Conservation (phyloP, 2,329 filamentous ascomycete genomes). For the Ophiostoma piceae region DNA sequence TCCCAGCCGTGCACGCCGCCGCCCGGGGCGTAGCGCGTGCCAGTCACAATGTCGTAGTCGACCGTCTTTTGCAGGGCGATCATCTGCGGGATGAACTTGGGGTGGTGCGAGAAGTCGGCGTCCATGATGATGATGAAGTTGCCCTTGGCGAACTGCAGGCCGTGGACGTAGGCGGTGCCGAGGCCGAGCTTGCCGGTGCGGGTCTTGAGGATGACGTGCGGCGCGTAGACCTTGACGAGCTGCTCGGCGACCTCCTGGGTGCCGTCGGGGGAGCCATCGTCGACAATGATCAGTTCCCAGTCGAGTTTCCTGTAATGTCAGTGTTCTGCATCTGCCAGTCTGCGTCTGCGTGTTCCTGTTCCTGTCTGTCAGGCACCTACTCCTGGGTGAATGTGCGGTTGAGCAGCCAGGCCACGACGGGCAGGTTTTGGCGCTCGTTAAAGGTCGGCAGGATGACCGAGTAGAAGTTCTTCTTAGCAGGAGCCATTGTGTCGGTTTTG, state of each 20-base stretch:
- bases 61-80: constrained; percentile 69
- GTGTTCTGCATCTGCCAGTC: background rate
- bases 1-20: constrained; percentile 97
- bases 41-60: constrained; percentile 94
- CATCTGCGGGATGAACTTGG: constrained; percentile 97
- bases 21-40: constrained; percentile 84
- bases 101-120: constrained; percentile 98
- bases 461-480: constrained; percentile 66
- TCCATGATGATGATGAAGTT: constrained; percentile 99
- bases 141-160: constrained; percentile 80
- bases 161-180: constrained; percentile 93
- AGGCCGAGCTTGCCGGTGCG: constrained; percentile 95
- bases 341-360: background rate
- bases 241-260: constrained; percentile 87
- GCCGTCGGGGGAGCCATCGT: constrained; percentile 95
- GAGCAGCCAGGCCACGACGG: constrained; percentile 90
- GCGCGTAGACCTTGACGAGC: constrained; percentile 76
- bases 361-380: constrained; percentile 45
- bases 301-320: constrained; percentile 67
- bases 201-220: constrained; percentile 76
- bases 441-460: constrained; percentile 96
- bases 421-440: constrained; percentile 96
- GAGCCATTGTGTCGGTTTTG: constrained; percentile 41
- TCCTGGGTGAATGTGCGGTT: constrained; percentile 85
- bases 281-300: constrained; percentile 96